A percentile compares a stretch with the other conserved stretches of the same genome.
phyloP scores from a whole-genome alignment of 139 green algal genomes.

The Coelastrella sp. region DNA sequence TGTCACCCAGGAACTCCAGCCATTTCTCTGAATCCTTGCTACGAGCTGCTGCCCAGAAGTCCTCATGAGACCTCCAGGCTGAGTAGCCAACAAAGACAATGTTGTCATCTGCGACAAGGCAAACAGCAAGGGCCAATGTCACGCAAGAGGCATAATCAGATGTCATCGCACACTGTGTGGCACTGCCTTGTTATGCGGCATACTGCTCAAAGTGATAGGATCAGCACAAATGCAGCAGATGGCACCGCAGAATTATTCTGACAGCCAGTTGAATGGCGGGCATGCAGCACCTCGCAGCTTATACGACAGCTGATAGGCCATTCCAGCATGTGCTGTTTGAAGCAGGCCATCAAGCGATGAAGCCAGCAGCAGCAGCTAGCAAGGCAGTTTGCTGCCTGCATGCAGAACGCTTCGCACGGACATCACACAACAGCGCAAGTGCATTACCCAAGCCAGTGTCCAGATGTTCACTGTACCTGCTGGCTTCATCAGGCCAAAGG shows the following conservation, averaged over 20 bases:
- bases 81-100: constrained; percentile 2
- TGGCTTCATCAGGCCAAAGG: constrained; percentile 19
- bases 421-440: background rate
- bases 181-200: too few species aligned
- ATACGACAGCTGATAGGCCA: too few species aligned
- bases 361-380: too few species aligned
- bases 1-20: constrained; percentile 11
- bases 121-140: background rate
- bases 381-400: background rate
- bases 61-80: background rate
- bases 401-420: background rate
- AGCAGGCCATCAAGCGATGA: too few species aligned
- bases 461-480: background rate
- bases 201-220: too few species aligned
- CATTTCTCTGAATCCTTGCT: background rate
- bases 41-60: background rate
- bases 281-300: too few species aligned
- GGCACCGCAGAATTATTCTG: too few species aligned
- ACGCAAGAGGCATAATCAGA: background rate
- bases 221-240: too few species aligned
- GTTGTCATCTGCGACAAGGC: constrained; percentile 8
- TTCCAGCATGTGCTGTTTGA: too few species aligned
- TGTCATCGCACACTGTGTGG: too few species aligned
- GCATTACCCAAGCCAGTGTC: background rate
- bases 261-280: too few species aligned